Conservation (phyloP, 371 early-diverging fungal species). For the Mucor sp. region DNA sequence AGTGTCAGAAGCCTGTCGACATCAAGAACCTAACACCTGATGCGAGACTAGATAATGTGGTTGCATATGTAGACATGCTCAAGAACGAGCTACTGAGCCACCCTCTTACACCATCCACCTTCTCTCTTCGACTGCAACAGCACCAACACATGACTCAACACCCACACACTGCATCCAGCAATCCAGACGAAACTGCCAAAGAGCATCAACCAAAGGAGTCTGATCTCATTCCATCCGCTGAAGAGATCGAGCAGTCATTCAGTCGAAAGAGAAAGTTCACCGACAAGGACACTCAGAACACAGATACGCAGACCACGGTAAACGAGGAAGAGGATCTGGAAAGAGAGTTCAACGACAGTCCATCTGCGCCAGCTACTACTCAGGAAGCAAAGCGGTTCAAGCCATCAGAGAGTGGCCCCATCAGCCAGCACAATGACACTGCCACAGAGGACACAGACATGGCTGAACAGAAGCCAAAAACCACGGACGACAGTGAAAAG, state of each 20-base stretch:
- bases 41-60: slow-evolving; percentile 8
- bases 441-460: background rate
- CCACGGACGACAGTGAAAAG: background rate
- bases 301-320: background rate
- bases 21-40: slow-evolving; percentile 2
- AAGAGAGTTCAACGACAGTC: background rate
- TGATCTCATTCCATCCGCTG: background rate
- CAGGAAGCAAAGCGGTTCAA: slow-evolving; percentile 13
- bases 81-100: slow-evolving; percentile 5
- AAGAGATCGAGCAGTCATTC: background rate
- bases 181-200: background rate
- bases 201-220: background rate
- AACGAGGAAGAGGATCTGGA: background rate
- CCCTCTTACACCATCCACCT: slow-evolving; percentile 1
- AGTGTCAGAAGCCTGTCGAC: slow-evolving; percentile 11
- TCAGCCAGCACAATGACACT: no score
- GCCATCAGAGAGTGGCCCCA: background rate
- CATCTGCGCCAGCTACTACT: background rate
- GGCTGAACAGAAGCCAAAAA: background rate
- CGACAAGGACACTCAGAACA: background rate
- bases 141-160: background rate
- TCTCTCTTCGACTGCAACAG: background rate
- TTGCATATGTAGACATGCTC: slow-evolving; percentile 4
- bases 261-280: background rate
- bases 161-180: background rate